Base-by-base conservation (phyloP, 768 basidiomycete species). In the Hebeloma cylindrosporum region DNA sequence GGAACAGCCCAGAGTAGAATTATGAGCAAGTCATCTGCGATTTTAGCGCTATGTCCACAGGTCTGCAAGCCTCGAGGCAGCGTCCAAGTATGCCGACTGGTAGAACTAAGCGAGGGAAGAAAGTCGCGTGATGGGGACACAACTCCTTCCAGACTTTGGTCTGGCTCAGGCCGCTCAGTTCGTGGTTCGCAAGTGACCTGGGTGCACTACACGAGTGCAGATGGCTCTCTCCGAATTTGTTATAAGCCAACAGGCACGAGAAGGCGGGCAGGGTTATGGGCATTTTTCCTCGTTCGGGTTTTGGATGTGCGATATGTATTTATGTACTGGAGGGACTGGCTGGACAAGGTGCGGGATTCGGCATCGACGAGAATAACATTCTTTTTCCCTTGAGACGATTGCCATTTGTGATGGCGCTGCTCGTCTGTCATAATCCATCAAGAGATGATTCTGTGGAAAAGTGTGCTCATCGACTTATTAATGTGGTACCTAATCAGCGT, bases 71-170 rank as follows among this genome's bases (percentile, higher is more conserved):
- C 25, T 29, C 14, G 13, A 30, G 13, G 21, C 27, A 16, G 43
- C 48, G 43, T 45, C 43, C 39, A 50, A 43, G 43, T 43, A 50
- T 33, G 30, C 38, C 31, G n/a, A n/a, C n/a, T 50, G 48, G 43
- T 38, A 50, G 38, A 45, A 41, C 43, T 45, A 45, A 50, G 48
- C 43, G 43, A 45, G 23, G 42, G 29, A 38, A 42, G 40, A 30
- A 23, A 23, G 48, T 50, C 48, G 43, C 43, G 48, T 50, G 48
- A 50, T 50, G 39, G 43, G 21, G 40, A 38, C 36, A 32, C 27
- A 47, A 47, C 46, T 47, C 46, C 46, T 47, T 47, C 38, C 22
- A 48, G 46, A 41, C 32, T 33, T 40, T 7, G 34, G 11, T n/a
- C n/a, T n/a, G n/a, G n/a, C n/a, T n/a, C n/a, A n/a, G n/a, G n/a